Evolutionary conservation across 2,329 filamentous ascomycete genomes (phyloP).

Genomic region (Trichoderma sp.): DNA sequence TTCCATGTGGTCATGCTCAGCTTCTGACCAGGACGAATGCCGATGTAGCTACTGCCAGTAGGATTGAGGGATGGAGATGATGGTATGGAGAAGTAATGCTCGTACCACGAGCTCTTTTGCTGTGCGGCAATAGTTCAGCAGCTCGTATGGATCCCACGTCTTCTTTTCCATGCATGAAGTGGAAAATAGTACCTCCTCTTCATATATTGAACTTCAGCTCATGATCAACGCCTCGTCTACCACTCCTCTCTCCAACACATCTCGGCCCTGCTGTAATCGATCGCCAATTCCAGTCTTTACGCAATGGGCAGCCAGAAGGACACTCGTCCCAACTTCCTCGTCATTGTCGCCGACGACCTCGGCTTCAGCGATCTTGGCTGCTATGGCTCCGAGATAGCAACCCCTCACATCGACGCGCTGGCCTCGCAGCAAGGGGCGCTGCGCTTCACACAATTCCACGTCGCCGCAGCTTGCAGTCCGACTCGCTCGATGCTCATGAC

Average conservation of each 20-base stretch:
- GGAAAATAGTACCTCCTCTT: conserved; percentile 2
- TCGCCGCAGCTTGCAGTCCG: conserved; percentile 66
- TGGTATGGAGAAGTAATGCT: no score
- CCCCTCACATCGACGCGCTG: conserved; percentile 38
- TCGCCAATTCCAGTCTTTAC: not conserved
- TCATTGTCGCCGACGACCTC: conserved; percentile 43
- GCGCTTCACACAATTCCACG: conserved; percentile 65
- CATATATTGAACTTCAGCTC: conserved; percentile 12
- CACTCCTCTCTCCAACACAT: not conserved
- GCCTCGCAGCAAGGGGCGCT: conserved; percentile 46
- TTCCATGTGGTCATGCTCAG: conserved; percentile 21
- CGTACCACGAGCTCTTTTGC: not conserved
- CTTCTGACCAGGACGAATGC: conserved; percentile 7
- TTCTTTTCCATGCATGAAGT: not conserved
- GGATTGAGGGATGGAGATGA: no score
- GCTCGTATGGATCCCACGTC: conserved; percentile 1
- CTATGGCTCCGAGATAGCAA: conserved; percentile 41
- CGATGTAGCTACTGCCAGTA: not conserved
- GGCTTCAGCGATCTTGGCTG: conserved; percentile 40
- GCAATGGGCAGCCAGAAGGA: conserved; percentile 20
- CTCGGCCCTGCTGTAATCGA: not conserved
- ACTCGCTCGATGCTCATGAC: conserved; percentile 68
- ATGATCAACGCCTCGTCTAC: not conserved
- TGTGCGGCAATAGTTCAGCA: not conserved
- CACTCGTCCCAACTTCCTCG: conserved; percentile 41